Evolutionary conservation across 495 filamentous ascomycete species (phyloP), one percentile per base, ranked within the genome.

Genomic region (Penicillium dipodomyicola): DNA sequence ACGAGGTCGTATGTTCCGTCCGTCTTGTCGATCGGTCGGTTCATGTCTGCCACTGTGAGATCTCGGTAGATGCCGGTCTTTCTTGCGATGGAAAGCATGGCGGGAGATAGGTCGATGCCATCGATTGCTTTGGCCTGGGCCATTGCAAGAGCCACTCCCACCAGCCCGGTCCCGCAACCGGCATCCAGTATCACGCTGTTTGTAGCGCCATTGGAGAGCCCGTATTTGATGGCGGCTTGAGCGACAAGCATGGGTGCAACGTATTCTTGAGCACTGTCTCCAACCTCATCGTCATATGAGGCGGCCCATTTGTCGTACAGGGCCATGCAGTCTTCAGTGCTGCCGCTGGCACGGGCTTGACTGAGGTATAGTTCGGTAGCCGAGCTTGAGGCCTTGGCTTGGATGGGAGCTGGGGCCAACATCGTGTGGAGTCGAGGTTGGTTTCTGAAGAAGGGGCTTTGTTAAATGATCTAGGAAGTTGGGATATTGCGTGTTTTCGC

Each of bases 151-250:
- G 66, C 73, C 27, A 69, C 60, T 3, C 72, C 75, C 5, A 74
- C 73, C 6, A 77, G 67, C 0, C 77, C 77, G 5, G 74, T 80
- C 27, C 77, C 77, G 57, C 77, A 80, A 27, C 76, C 77, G 30
- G 77, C 77, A 51, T 80, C 77, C 0, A 80, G 70, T 40, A 79
- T 64, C 12, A 60, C 50, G 7, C 61, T 67, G 19, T 64, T 54
- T 30, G 59, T 43, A 11, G 64, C 48, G 12, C 33, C 59, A 20
- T 41, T 66, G 4, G 63, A 33, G 11, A 57, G 52, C 43, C 60
- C 57, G 57, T 45, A 59, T 35, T 56, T 58, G 39, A 73, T 46
- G 15, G 71, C 69, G 0, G 72, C 61, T 20, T 74, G 61, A 17
- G 75, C 75, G 8, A 62, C 63, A 20, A 77, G 62, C 9, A 66